Base-by-base conservation (phyloP, 78 protist genomes). In the Polysphondylium violaceum region DNA sequence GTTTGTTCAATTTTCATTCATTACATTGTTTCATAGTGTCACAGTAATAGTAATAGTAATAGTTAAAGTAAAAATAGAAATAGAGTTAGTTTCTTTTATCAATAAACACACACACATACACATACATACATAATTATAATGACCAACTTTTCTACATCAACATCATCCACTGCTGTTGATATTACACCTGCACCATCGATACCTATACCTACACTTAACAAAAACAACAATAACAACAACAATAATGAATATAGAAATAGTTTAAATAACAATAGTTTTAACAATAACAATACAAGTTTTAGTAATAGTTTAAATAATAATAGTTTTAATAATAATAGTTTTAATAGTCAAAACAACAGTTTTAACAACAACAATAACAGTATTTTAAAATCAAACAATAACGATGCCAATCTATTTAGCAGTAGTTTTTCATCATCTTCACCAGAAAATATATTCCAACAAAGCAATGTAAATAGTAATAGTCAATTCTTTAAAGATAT, bases 401-500 rank as follows among this genome's bases (percentile, higher is more conserved):
- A n/a, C n/a, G n/a, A n/a, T n/a, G n/a, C n/a, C n/a, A n/a, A n/a
- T n/a, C n/a, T n/a, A n/a, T n/a, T n/a, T n/a, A n/a, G n/a, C n/a
- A n/a, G n/a, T n/a, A n/a, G n/a, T n/a, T n/a, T n/a, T n/a, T n/a
- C n/a, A n/a, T n/a, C n/a, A n/a, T n/a, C n/a, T n/a, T n/a, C n/a
- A n/a, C n/a, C n/a, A n/a, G n/a, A n/a, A n/a, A n/a, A n/a, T n/a
- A n/a, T n/a, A n/a, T n/a, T n/a, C n/a, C n/a, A n/a, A n/a, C n/a
- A n/a, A n/a, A n/a, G n/a, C n/a, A n/a, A n/a, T n/a, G n/a, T n/a
- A n/a, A n/a, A n/a, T n/a, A n/a, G n/a, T n/a, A 65, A 65, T 38
- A 65, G 73, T 65, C 33, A 40, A 36, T 65, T 65, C 8, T 65
- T 65, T 38, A 65, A 65, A 41, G 43, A 41, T 38, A 65, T 65